Evolutionary conservation across 1,284 basidiomycete species (phyloP), one percentile per base, ranked within the genome.

Genomic region (Clitocybe nebularis): DNA sequence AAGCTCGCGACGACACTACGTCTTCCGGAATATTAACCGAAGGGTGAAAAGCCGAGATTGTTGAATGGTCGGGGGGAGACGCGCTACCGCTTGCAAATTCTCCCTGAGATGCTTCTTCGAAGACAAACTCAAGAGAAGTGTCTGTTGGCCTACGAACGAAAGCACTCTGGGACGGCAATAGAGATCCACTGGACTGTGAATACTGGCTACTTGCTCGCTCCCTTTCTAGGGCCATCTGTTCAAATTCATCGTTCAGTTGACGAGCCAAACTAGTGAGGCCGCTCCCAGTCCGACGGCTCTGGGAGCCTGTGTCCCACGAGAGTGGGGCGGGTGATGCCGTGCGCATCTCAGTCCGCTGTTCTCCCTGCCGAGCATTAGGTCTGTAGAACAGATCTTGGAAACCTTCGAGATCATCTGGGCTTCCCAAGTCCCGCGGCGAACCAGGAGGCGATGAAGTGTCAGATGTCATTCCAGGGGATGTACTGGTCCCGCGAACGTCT

Each of bases 381-480:
- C 68, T 67, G 54, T 83, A 86, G 61, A 88, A 88, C 8, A 88
- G 64, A 53, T 86, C 80, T 24, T 74, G 74, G 65, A 82, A 88
- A 17, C 74, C 70, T 19, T 84, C 80, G 4, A 87, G 66, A 49
- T 85, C 82, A 43, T 83, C 81, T 0, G 71, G 66, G 43, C 68
- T 72, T 11, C 75, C 74, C 30, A 84, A 58, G 43, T 66, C 69
- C 26, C 56, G 75, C 59, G 61, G 69, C 33, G 65, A 77, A 46
- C 55, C 70, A 39, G 53, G 71, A 44, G 61, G 73, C 41, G 66
- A 71, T 6, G 67, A 64, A 24, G 54, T 61, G 6, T 60, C 58
- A 3, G 66, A 61, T 0, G 60, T 53, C n/a, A 39, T 39, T 16
- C 46, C 56, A 14, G 60, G 60, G 13, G 68, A 66, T 9, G 50